phyloP scores from a whole-genome alignment of 768 basidiomycete genomes.

The Candolleomyces eurysporus region DNA sequence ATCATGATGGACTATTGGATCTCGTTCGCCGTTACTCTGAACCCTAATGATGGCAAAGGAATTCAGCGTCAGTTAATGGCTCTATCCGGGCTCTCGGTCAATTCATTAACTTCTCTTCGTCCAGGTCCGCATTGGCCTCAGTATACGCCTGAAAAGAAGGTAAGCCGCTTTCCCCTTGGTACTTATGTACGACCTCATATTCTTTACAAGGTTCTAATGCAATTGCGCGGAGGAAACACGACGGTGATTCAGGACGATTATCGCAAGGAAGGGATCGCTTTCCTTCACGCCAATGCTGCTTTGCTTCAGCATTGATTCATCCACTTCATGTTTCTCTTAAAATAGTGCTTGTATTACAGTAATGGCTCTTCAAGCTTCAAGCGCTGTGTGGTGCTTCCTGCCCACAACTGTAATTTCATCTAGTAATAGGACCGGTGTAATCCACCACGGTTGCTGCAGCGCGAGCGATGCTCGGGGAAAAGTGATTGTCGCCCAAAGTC shows the following conservation, averaged over 20 bases:
- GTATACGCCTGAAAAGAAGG: constrained; percentile 17
- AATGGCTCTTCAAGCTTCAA: too few relatives aligned
- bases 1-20: constrained; percentile 45
- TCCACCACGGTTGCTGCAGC: too few relatives aligned
- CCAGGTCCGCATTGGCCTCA: constrained; percentile 29
- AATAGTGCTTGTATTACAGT: too few relatives aligned
- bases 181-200: not conserved
- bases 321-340: too few relatives aligned
- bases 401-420: too few relatives aligned
- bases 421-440: too few relatives aligned
- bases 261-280: constrained; percentile 33
- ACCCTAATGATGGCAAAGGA: constrained; percentile 40
- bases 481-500: too few relatives aligned
- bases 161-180: too few relatives aligned
- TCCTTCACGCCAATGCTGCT: constrained; percentile 30
- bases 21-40: constrained; percentile 35
- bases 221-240: constrained; percentile 33
- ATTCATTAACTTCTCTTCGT: not conserved
- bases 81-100: not conserved
- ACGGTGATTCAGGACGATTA: constrained; percentile 35
- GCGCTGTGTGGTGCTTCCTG: too few relatives aligned
- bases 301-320: constrained; percentile 12
- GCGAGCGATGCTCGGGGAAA: too few relatives aligned
- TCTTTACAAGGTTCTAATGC: constrained; percentile 9
- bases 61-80: constrained; percentile 19